phyloP scores from a whole-genome alignment of 768 basidiomycete species.

The Ramaria sp. region DNA sequence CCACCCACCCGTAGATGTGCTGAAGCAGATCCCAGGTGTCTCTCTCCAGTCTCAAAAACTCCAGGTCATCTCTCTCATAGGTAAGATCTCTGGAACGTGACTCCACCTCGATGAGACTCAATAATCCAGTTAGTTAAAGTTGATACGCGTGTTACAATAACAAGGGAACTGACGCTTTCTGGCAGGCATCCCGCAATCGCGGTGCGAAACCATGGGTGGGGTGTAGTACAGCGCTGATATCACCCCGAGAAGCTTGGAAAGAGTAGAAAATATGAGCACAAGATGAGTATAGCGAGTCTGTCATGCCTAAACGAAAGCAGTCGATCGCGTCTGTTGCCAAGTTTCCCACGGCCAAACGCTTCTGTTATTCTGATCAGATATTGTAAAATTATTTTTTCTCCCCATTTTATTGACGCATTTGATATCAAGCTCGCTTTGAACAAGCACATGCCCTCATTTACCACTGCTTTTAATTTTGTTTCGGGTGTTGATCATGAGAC shows the following conservation, averaged over 20 bases:
- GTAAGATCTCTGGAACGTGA: background rate
- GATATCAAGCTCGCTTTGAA: too few relatives aligned
- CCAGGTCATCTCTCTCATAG: slow-evolving; percentile 36
- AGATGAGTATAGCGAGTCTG: slow-evolving; percentile 46
- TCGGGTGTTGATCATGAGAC: too few relatives aligned
- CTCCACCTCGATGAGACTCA: slow-evolving; percentile 2
- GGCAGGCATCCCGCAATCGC: slow-evolving; percentile 38
- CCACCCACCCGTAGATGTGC: slow-evolving; percentile 52
- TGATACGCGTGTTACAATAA: slow-evolving; percentile 17
- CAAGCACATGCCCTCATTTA: too few relatives aligned
- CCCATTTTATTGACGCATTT: too few relatives aligned
- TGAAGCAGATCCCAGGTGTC: slow-evolving; percentile 80
- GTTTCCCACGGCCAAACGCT: too few relatives aligned
- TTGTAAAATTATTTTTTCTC: too few relatives aligned
- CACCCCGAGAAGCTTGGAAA: slow-evolving; percentile 34
- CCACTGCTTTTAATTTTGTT: too few relatives aligned
- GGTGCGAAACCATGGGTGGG: slow-evolving; percentile 65
- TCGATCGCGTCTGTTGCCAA: too few relatives aligned
- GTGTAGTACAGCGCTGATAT: slow-evolving; percentile 51
- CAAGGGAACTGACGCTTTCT: slow-evolving; percentile 43
- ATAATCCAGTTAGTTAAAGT: background rate
- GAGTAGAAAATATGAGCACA: slow-evolving; percentile 64
- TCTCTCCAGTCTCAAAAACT: slow-evolving; percentile 58
- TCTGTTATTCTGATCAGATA: too few relatives aligned
- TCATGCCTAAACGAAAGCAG: slow-evolving; percentile 23